Base-by-base conservation (phyloP, 2,329 filamentous ascomycete genomes). In the Hypoxylon sp. region DNA sequence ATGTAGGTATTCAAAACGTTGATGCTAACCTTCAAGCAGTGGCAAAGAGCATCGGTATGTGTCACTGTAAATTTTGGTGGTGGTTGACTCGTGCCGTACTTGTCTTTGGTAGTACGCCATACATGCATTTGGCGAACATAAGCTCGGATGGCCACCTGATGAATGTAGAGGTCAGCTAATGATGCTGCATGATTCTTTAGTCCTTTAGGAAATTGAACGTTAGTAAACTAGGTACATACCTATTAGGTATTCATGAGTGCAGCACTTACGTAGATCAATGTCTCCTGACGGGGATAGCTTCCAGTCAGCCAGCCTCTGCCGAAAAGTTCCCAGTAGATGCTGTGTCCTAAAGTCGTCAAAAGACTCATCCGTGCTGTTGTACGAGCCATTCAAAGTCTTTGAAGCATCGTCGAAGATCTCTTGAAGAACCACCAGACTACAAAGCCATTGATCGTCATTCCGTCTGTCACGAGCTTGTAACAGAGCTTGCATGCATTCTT, bases 361-460 rank as follows among this genome's bases (percentile, higher is more conserved):
- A 0, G 62, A 61, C 42, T 68, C 62, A 33, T 65, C 58, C 2
- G 58, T 20, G 30, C 4, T 4, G 24, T 7, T 14, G 26, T 53
- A 46, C 7, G 65, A 53, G 2, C 32, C 20, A 16, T 65, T 62
- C 30, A 68, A 24, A 1, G 65, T 68, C 26, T 65, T 68, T 7
- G 65, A 65, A n/a, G n/a, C 62, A 18, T 68, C 65, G 24, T 68
- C 65, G 11, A 62, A 56, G 16, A 68, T 59, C 30, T 68, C 65
- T 9, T 68, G 65, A 51, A 68, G 58, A 33, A 28, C 30, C 18
- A 62, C 65, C 3, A 68, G 36, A 20, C 62, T 65, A 36, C 65
- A 68, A 44, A 68, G 12, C 65, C 65, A 68, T 30, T 49, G 57
- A n/a, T 68, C 65, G 2, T 52, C 65, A 40, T 6, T 28, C 2